Evolutionary conservation across 805 yeast genomes (phyloP).

Genomic region (Kodamaea hsintzibuensis): DNA sequence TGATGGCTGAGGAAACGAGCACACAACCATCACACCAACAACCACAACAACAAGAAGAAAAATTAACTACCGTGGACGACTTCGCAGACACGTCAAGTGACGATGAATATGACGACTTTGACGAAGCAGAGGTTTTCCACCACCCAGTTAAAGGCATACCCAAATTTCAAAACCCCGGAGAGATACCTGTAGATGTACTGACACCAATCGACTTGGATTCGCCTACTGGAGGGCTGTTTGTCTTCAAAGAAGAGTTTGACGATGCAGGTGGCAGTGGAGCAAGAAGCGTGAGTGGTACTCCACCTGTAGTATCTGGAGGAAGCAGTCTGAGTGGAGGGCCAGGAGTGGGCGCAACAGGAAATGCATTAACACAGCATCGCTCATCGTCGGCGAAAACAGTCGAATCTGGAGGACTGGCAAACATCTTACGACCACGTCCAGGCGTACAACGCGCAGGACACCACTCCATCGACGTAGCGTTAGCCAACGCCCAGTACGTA

Average conservation of each 20-base stretch:
- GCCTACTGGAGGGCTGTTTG: conserved; percentile 12
- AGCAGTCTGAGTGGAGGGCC: neutral
- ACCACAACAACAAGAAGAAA: conserved; percentile 9
- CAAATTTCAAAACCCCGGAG: neutral
- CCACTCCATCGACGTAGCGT: conserved; percentile 14
- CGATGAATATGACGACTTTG: conserved; percentile 14
- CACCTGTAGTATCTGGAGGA: neutral
- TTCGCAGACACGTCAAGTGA: conserved; percentile 40
- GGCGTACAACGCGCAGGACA: neutral
- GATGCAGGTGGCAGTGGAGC: conserved; percentile 10
- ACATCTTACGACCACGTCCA: conserved; percentile 1
- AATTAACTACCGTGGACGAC: conserved; percentile 29
- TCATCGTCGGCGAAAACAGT: neutral
- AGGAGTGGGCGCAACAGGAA: neutral
- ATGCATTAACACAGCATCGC: neutral
- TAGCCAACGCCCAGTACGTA: conserved; percentile 5
- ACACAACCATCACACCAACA: neutral
- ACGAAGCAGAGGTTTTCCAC: conserved; percentile 10
- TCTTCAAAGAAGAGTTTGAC: conserved; percentile 33
- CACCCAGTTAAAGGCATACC: neutral
- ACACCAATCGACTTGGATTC: neutral
- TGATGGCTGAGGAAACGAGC: conserved; percentile 11
- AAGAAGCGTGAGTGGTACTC: neutral
- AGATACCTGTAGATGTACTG: neutral
- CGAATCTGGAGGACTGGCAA: conserved; percentile 5